phyloP scores from a whole-genome alignment of 2,329 filamentous ascomycete genomes.

The Aureobasidium sp. region DNA sequence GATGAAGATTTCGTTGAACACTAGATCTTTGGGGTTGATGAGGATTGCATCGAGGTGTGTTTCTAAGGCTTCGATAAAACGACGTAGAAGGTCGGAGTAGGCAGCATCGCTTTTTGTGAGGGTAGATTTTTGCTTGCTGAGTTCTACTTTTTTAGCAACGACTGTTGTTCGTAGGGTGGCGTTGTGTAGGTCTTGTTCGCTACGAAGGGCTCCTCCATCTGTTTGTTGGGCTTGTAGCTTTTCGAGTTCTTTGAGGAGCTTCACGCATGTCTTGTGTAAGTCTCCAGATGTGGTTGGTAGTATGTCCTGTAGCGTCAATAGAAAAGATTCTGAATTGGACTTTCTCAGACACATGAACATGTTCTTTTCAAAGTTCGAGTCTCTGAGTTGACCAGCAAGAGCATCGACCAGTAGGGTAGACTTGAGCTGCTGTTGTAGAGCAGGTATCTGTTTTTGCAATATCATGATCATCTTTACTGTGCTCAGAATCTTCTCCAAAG shows the following conservation, averaged over 20 bases:
- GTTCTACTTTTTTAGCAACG: constrained; percentile 82
- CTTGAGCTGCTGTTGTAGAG: constrained; percentile 38
- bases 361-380: constrained; percentile 57
- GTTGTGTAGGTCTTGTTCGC: constrained; percentile 76
- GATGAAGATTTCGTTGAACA: constrained; percentile 77
- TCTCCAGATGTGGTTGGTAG: not conserved
- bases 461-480: constrained; percentile 38
- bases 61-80: constrained; percentile 57
- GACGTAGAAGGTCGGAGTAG: constrained; percentile 73
- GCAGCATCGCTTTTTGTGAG: constrained; percentile 76
- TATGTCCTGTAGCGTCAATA: constrained; percentile 41
- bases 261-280: constrained; percentile 39
- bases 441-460: constrained; percentile 43
- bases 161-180: constrained; percentile 80
- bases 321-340: constrained; percentile 61
- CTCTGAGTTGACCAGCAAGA: constrained; percentile 61
- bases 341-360: constrained; percentile 67
- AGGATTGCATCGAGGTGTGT: constrained; percentile 52
- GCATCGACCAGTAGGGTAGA: constrained; percentile 67
- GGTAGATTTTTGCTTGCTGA: constrained; percentile 77
- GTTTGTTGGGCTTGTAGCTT: constrained; percentile 27
- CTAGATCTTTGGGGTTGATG: constrained; percentile 56
- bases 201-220: constrained; percentile 61
- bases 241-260: constrained; percentile 27
- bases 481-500: constrained; percentile 44